Conservation (phyloP, 176 grass and related monocot species). For the Oryza longistaminata region DNA sequence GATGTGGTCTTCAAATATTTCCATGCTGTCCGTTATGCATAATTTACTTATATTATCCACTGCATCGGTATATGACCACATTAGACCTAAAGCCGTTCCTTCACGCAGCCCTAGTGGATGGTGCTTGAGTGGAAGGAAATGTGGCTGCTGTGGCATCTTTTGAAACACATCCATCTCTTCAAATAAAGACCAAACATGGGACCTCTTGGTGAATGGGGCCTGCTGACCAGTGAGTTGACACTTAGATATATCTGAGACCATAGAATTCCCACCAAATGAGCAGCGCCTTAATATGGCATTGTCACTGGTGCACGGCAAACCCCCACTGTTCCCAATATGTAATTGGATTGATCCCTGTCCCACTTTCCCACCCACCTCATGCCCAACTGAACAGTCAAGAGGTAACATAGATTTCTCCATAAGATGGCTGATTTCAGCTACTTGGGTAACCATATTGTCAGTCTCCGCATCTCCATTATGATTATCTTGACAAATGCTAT, state of each 20-base stretch:
- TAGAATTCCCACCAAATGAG: constrained; percentile 14
- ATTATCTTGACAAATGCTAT: not conserved
- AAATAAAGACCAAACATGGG: constrained; percentile 48
- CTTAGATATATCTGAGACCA: not conserved
- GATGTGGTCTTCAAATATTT: constrained; percentile 42
- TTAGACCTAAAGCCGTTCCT: constrained; percentile 73
- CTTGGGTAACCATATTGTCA: not conserved
- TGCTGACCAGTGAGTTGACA: constrained; percentile 12
- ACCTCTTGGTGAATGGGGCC: constrained; percentile 48
- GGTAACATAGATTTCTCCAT: not conserved
- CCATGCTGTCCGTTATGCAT: constrained; percentile 31
- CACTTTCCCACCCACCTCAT: not conserved
- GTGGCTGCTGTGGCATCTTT: constrained; percentile 50
- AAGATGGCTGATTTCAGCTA: constrained; percentile 2
- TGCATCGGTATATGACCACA: constrained; percentile 47
- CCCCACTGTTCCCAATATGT: not conserved
- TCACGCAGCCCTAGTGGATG: constrained; percentile 41
- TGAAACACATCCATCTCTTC: constrained; percentile 47
- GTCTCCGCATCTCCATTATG: not conserved
- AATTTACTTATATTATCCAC: constrained; percentile 35
- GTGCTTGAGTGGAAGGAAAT: constrained; percentile 59
- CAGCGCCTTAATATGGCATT: constrained; percentile 3
- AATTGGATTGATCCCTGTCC: constrained; percentile 16
- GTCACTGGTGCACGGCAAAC: not conserved
- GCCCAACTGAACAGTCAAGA: not conserved